These are phyloP conservation scores for Tulasnella sp. DNA, from an alignment of 768 basidiomycete genomes.

Conservation along the genomic window DNA sequence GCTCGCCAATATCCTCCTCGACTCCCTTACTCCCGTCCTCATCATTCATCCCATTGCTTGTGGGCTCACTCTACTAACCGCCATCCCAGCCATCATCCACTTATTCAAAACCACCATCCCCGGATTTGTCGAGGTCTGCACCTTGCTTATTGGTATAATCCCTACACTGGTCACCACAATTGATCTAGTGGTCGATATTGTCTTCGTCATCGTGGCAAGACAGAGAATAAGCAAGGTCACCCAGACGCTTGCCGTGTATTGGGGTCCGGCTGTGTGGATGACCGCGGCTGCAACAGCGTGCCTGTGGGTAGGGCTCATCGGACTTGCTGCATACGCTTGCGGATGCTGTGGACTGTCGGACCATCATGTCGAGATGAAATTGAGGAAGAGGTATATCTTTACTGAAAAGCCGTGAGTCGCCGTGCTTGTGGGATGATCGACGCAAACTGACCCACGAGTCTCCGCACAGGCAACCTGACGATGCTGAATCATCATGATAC, in stretches of 20 bases:
- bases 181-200: conserved; percentile 65
- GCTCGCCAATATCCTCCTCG: conserved; percentile 54
- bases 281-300: conserved; percentile 20
- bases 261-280: conserved; percentile 33
- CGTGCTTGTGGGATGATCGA: background rate
- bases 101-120: conserved; percentile 48
- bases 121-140: conserved; percentile 47
- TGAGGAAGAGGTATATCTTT: background rate
- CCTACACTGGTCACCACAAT: conserved; percentile 59
- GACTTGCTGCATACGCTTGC: conserved; percentile 29
- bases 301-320: conserved; percentile 32
- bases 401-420: conserved; percentile 2
- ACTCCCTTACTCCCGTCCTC: conserved; percentile 54
- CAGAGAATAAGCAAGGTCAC: conserved; percentile 45
- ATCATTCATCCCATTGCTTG: conserved; percentile 71
- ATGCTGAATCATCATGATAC: background rate
- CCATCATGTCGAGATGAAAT: background rate
- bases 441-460: background rate
- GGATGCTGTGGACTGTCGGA: conserved; percentile 31
- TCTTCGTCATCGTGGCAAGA: conserved; percentile 58
- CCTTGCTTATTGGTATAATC: conserved; percentile 62
- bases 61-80: conserved; percentile 58
- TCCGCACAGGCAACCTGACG: background rate
- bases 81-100: conserved; percentile 61
- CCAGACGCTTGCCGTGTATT: conserved; percentile 9